phyloP scores from a whole-genome alignment of 2,329 filamentous ascomycete genomes.

The Neopestalotiopsis clavispora region DNA sequence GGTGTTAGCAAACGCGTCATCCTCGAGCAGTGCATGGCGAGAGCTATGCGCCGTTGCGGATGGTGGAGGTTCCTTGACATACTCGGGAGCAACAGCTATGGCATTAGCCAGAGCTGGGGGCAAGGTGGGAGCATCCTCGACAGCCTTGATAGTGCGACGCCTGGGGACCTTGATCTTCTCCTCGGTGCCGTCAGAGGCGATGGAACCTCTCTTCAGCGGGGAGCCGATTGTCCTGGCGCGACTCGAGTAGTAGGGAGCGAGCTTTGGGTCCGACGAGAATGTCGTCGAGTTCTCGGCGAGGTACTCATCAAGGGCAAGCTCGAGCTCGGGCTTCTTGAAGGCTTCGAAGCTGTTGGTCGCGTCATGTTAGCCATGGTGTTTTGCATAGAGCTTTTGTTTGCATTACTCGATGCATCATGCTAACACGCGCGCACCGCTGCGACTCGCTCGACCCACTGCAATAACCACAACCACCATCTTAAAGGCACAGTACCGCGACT shows the following conservation, averaged over 20 bases:
- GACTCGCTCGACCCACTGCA: constrained; percentile 24
- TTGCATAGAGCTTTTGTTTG: not conserved
- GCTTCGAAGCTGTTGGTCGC: constrained; percentile 65
- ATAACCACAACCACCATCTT: not conserved
- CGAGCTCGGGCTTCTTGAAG: constrained; percentile 80
- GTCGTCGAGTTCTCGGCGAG: constrained; percentile 71
- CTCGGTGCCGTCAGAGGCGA: constrained; percentile 22
- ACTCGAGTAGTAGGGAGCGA: constrained; percentile 78
- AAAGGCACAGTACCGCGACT: not conserved
- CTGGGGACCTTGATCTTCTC: constrained; percentile 31
- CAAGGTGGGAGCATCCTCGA: constrained; percentile 68
- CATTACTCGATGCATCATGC: not conserved
- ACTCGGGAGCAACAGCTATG: constrained; percentile 65
- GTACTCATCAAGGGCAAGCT: constrained; percentile 73
- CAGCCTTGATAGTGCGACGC: constrained; percentile 44
- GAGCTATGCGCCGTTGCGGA: constrained; percentile 66
- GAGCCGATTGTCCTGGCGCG: constrained; percentile 64
- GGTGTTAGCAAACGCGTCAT: constrained; percentile 59
- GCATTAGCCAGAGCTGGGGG: not conserved
- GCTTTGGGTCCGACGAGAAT: constrained; percentile 66
- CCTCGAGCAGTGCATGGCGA: constrained; percentile 27
- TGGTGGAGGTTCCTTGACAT: constrained; percentile 66
- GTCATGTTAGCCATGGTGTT: constrained; percentile 17
- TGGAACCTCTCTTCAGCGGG: constrained; percentile 61
- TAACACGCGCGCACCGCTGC: not conserved